phyloP scores from a whole-genome alignment of 768 basidiomycete genomes.

The Suillus lakei region DNA sequence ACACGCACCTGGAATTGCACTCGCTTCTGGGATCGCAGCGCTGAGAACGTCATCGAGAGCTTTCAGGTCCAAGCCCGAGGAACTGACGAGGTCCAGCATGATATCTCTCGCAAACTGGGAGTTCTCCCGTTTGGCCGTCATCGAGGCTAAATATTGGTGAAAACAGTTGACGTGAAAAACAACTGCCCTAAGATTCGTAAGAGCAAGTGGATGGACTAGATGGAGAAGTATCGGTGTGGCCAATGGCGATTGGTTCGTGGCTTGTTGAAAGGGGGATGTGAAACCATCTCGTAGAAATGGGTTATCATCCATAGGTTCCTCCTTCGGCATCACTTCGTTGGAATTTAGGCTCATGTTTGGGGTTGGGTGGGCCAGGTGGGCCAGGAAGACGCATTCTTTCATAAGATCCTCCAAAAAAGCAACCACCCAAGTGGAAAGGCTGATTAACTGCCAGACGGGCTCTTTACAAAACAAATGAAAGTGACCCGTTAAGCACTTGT shows the following conservation, averaged over 20 bases:
- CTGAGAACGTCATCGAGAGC: constrained; percentile 54
- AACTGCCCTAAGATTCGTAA: constrained; percentile 54
- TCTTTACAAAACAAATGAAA: constrained; percentile 44
- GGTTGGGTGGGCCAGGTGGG: constrained; percentile 25
- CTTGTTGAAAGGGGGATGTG: constrained; percentile 33
- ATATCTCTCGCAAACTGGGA: constrained; percentile 67
- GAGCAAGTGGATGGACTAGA: constrained; percentile 63
- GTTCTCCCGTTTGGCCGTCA: constrained; percentile 62
- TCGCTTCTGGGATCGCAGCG: constrained; percentile 33
- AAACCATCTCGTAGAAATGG: constrained; percentile 30
- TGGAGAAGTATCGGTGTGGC: constrained; percentile 55
- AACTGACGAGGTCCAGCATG: constrained; percentile 64
- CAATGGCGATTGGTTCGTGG: constrained; percentile 23
- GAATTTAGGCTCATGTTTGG: not conserved
- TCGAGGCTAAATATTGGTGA: constrained; percentile 53
- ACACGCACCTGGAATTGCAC: constrained; percentile 25
- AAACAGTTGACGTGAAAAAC: constrained; percentile 64
- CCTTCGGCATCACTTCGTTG: constrained; percentile 22
- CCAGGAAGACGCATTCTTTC: constrained; percentile 51
- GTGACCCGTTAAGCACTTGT: constrained; percentile 11
- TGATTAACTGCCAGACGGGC: constrained; percentile 74
- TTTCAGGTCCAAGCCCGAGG: constrained; percentile 66
- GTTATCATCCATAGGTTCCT: constrained; percentile 34
- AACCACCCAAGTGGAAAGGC: constrained; percentile 64
- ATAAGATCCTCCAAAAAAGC: constrained; percentile 64